Percentiles rank a stretch among this genome's conserved stretches.
Evolutionary conservation across 2,329 filamentous ascomycete genomes (phyloP).

Genomic region (Aspergillus ustus): DNA sequence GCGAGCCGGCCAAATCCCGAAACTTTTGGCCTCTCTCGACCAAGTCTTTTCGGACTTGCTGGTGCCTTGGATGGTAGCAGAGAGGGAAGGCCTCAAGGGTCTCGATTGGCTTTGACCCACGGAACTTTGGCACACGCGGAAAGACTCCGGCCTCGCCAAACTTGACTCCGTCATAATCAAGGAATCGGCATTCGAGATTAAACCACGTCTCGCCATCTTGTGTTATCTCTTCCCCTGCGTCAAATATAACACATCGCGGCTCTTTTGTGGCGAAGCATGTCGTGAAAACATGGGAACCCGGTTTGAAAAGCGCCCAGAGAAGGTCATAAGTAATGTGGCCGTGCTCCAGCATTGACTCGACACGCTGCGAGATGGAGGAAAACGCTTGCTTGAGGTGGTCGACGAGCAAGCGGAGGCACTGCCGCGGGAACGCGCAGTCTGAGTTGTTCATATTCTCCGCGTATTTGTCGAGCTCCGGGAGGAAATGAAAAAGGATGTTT

Average conservation of each 20-base stretch:
- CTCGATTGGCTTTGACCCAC: too few relatives aligned
- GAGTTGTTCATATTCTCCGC: not conserved
- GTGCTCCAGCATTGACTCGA: conserved; percentile 1
- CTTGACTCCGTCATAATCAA: too few relatives aligned
- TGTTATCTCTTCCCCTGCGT: conserved; percentile 4
- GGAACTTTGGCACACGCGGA: too few relatives aligned
- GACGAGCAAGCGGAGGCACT: not conserved
- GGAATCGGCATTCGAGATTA: not conserved
- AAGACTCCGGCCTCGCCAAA: too few relatives aligned
- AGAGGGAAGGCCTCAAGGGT: conserved; percentile 6
- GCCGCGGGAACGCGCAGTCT: not conserved
- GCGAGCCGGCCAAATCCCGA: not conserved
- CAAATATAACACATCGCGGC: conserved; percentile 2
- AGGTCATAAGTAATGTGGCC: conserved; percentile 2
- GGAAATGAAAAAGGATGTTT: conserved; percentile 3
- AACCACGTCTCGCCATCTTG: conserved; percentile 1
- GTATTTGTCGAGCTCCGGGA: not conserved
- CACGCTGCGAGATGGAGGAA: not conserved
- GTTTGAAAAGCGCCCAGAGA: not conserved
- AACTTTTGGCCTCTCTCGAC: conserved; percentile 7
- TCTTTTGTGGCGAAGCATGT: conserved; percentile 1
- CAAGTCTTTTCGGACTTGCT: conserved; percentile 6
- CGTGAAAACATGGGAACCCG: conserved; percentile 3
- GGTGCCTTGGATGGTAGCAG: conserved; percentile 1
- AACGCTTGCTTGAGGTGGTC: conserved; percentile 3